Percentiles rank a stretch among this genome's conserved stretches.
Evolutionary conservation across 331 rosid species (phyloP).

Genomic region (Malus hybrid): DNA sequence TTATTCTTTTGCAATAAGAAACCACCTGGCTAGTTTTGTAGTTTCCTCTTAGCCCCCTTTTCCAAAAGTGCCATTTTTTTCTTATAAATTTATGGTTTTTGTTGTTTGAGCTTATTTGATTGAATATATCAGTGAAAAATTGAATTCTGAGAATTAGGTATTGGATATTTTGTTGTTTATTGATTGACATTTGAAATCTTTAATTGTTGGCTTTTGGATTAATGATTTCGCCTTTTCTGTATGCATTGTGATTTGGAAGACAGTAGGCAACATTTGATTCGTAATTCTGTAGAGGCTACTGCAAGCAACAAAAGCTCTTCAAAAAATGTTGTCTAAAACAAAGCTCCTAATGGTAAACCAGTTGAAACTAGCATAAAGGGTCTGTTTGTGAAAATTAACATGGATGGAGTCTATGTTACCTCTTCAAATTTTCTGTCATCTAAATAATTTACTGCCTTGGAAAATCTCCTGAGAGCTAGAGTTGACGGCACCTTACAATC

Average conservation of each 20-base stretch:
- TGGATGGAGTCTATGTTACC: too few relatives aligned
- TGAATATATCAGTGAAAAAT: neutral
- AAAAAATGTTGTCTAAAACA: too few relatives aligned
- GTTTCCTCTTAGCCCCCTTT: conserved; percentile 5
- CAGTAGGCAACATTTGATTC: too few relatives aligned
- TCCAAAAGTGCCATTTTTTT: neutral
- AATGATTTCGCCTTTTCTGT: neutral
- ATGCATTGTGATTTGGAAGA: too few relatives aligned
- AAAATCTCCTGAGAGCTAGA: too few relatives aligned
- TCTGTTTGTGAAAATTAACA: too few relatives aligned
- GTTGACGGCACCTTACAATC: too few relatives aligned
- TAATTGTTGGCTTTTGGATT: neutral
- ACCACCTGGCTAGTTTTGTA: neutral
- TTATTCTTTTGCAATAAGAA: neutral
- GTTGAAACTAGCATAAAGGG: too few relatives aligned
- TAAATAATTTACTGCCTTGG: too few relatives aligned
- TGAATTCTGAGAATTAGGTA: neutral
- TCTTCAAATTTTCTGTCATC: too few relatives aligned
- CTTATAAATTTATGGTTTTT: neutral
- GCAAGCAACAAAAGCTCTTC: conserved; percentile 27
- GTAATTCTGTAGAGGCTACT: too few relatives aligned
- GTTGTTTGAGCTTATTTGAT: neutral
- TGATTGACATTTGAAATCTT: conserved; percentile 8
- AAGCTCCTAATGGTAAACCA: too few relatives aligned
- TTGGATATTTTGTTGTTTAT: neutral